Conservation (phyloP, 2,329 filamentous ascomycete genomes). For the Penicillium decumbens region DNA sequence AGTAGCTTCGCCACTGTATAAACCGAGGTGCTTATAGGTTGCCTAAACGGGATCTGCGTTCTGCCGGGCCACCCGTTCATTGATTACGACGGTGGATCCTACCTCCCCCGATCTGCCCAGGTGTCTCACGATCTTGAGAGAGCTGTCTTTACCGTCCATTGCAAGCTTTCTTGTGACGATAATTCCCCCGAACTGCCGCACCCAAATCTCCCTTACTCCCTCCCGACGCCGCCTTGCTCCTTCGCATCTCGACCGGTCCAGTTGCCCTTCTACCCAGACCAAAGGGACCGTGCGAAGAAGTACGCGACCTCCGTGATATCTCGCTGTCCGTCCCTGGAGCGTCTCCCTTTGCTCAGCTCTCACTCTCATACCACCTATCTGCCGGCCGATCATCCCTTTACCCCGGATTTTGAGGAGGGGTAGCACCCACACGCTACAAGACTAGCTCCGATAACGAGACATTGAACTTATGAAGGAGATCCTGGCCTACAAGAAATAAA, state of each 20-base stretch:
- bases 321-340: background rate
- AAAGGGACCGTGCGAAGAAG: slow-evolving; percentile 13
- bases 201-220: background rate
- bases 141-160: background rate
- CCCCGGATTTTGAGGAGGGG: slow-evolving; percentile 4
- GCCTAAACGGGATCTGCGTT: background rate
- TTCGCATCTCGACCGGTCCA: slow-evolving; percentile 60
- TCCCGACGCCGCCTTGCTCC: background rate
- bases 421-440: background rate
- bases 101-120: background rate
- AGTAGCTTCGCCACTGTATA: background rate
- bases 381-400: background rate
- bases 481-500: background rate
- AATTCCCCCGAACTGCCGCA: background rate
- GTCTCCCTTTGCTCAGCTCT: background rate
- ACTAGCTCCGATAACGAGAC: slow-evolving; percentile 25
- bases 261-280: slow-evolving; percentile 43
- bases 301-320: background rate
- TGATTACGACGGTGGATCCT: background rate
- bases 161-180: background rate
- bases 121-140: background rate
- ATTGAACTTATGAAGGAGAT: background rate
- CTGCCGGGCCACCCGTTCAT: background rate
- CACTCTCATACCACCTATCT: background rate
- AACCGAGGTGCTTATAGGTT: background rate